Evolutionary conservation across 2,329 filamentous ascomycete genomes (phyloP), one percentile per base, ranked within the genome.

Genomic region (Hypoxylon sp.): DNA sequence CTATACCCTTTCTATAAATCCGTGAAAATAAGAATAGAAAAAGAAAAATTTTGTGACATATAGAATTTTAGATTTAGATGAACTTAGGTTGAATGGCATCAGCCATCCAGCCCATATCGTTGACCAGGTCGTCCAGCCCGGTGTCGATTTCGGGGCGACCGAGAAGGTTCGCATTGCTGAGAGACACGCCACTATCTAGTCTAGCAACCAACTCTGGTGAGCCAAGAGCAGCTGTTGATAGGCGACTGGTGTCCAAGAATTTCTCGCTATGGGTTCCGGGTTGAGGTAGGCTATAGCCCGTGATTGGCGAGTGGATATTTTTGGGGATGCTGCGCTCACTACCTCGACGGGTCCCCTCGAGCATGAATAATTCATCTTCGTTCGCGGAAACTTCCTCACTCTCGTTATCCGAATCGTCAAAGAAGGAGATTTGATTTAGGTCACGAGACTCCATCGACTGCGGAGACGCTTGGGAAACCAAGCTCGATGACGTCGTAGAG

Each of bases 31-130:
- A 43, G 29, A 54, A 46, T 30, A 14, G 32, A 43, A 56, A 29
- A 55, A 27, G 12, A 16, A 21, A 14, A 32, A 30, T 29, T 41
- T 30, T 50, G 27, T 16, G 45, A 46, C 30, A 34, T 61, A 59
- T 59, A 37, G 12, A 19, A n/a, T 14, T 57, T 63, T 61, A 71
- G n/a, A 70, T 54, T 63, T 61, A 71, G n/a, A 70, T 54, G 46
- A 73, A 69, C 68, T 77, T 79, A 27, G 72, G 76, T 53, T 78
- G 77, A 66, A 87, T 84, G 23, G 81, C 76, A 30, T 82, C 80
- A 9, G 81, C 82, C 74, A 87, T 83, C 84, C 84, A 87, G 57
- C 82, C 79, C 65, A 87, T 76, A 72, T 87, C 85, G 53, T 63
- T 77, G 5, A 79, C 74, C 6, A 82, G 65, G 29, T 80, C 77